These are phyloP conservation scores for Agastache rugosa DNA, from an alignment of 257 asterid species.

Conservation along the genomic window DNA sequence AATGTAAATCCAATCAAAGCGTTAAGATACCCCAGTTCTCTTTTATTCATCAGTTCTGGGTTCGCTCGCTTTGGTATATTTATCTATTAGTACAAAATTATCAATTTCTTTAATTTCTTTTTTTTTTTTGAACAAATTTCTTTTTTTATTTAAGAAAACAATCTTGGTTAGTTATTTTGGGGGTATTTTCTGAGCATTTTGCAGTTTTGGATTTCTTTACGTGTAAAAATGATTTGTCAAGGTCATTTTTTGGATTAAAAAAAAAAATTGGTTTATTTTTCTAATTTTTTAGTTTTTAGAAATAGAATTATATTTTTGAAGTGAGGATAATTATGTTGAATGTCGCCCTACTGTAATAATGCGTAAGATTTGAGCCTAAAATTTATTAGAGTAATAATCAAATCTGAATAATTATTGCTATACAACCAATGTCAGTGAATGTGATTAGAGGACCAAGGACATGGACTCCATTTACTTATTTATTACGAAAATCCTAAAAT, in stretches of 20 bases:
- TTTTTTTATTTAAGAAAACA: not conserved
- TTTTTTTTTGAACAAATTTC: not conserved
- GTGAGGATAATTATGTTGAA: no score
- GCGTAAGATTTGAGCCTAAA: no score
- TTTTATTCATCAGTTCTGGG: conserved; percentile 44
- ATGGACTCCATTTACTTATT: no score
- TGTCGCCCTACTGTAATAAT: no score
- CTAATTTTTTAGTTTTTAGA: no score
- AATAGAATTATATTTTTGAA: no score
- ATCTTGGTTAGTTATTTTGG: not conserved
- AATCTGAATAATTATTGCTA: no score
- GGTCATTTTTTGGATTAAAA: not conserved
- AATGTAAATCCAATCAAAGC: conserved; percentile 35
- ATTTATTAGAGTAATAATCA: no score
- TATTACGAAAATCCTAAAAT: no score
- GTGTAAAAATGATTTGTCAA: not conserved
- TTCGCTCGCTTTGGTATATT: conserved; percentile 57
- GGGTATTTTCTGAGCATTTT: not conserved
- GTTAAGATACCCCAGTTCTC: conserved; percentile 36
- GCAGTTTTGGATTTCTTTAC: not conserved
- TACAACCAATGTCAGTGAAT: no score
- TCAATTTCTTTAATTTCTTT: not conserved
- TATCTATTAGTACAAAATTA: not conserved
- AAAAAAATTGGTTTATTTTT: no score
- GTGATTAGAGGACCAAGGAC: no score